phyloP scores from a whole-genome alignment of 352 stramenopile genomes.

The Phytophthora citricola region DNA sequence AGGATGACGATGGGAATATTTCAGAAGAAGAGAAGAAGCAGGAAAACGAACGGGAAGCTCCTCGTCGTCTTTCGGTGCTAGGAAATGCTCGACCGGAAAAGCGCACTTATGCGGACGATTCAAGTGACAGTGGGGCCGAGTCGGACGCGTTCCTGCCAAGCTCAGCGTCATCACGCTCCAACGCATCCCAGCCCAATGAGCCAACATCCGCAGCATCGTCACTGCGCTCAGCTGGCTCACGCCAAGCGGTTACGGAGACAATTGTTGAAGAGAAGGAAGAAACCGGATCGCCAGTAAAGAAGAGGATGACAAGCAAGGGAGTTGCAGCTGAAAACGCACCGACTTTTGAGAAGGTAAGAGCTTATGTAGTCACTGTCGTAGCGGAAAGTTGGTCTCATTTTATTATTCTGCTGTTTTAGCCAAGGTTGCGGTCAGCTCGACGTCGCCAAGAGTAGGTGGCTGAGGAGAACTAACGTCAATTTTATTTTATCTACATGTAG shows the following conservation, averaged over 20 bases:
- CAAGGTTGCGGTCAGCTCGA: conserved; percentile 22
- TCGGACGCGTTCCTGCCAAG: conserved; percentile 44
- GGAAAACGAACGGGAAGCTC: conserved; percentile 15
- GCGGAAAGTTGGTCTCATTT: neutral
- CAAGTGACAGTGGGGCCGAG: conserved; percentile 59
- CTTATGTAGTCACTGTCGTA: no score
- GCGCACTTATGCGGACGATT: conserved; percentile 56
- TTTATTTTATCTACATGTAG: conserved; percentile 19
- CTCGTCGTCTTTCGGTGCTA: conserved; percentile 61
- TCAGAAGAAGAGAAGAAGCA: conserved; percentile 33
- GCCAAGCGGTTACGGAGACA: conserved; percentile 2
- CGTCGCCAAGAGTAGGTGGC: conserved; percentile 13
- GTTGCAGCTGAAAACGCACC: neutral
- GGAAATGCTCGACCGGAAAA: conserved; percentile 47
- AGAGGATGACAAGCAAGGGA: conserved; percentile 14
- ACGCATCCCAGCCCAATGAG: conserved; percentile 4
- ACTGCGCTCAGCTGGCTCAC: conserved; percentile 4
- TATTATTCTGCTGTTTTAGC: conserved; percentile 14
- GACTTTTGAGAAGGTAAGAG: conserved; percentile 23
- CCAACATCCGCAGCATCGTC: conserved; percentile 17
- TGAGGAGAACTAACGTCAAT: neutral
- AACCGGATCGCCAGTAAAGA: conserved; percentile 12
- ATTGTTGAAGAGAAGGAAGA: conserved; percentile 28
- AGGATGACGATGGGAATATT: conserved; percentile 6
- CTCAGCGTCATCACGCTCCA: conserved; percentile 39